Evolutionary conservation across 768 basidiomycete genomes (phyloP).

Genomic region (Pisolithus marmoratus): DNA sequence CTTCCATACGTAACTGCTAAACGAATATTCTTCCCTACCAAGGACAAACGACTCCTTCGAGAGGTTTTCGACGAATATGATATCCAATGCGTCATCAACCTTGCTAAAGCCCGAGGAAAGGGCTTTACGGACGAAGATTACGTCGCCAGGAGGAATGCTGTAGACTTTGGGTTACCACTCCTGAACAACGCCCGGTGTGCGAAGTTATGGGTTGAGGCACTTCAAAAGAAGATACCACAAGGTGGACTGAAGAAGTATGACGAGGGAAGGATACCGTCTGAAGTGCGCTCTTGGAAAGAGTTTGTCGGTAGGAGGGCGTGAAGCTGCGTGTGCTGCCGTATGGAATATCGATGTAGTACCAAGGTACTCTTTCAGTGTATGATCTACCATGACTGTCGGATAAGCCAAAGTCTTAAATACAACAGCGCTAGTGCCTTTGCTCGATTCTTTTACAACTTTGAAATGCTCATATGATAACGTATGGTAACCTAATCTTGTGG

Average conservation of each 20-base stretch:
- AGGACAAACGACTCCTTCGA: constrained; percentile 92
- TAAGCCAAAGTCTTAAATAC: too few species aligned
- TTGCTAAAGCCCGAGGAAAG: constrained; percentile 72
- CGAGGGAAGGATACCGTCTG: constrained; percentile 85
- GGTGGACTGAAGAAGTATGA: constrained; percentile 74
- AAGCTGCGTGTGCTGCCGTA: constrained; percentile 7
- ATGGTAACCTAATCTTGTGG: constrained; percentile 36
- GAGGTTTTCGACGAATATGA: constrained; percentile 93
- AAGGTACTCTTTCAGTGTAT: too few species aligned
- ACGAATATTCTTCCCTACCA: constrained; percentile 93
- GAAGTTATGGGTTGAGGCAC: constrained; percentile 82
- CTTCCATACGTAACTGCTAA: constrained; percentile 75
- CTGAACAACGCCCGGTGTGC: constrained; percentile 89
- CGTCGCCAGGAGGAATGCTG: constrained; percentile 92
- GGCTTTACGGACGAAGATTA: constrained; percentile 90
- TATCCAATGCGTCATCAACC: constrained; percentile 91
- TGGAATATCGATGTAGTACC: too few species aligned
- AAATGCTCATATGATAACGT: not conserved
- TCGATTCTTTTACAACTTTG: not conserved
- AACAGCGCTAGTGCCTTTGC: too few species aligned
- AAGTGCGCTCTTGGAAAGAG: constrained; percentile 89
- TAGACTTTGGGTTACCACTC: constrained; percentile 91
- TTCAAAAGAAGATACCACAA: constrained; percentile 77
- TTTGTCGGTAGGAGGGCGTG: constrained; percentile 73
- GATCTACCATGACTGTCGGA: too few species aligned